Percentiles rank a stretch among this genome's conserved stretches.
phyloP scores from a whole-genome alignment of 176 grass and related monocot species.

The Poa pratensis region DNA sequence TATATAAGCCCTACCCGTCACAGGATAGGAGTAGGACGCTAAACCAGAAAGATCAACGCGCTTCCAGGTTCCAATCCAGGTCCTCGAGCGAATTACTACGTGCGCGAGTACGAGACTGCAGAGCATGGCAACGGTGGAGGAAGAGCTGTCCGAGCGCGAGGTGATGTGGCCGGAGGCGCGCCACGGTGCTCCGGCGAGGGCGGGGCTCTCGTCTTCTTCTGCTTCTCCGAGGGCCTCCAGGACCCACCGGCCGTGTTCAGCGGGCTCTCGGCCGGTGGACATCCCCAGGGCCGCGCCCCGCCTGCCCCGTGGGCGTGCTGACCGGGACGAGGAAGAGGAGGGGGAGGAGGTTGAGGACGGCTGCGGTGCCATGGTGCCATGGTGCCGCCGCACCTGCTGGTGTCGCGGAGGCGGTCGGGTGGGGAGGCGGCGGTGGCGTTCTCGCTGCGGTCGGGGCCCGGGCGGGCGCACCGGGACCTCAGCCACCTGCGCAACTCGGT shows the following conservation, averaged over 20 bases:
- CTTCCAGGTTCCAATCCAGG: not conserved
- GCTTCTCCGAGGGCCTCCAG: not conserved
- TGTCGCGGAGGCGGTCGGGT: constrained; percentile 45
- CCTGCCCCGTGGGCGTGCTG: not conserved
- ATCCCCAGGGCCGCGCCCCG: constrained; percentile 35
- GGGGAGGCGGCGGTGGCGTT: constrained; percentile 48
- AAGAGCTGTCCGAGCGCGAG: constrained; percentile 63
- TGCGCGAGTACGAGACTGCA: not conserved
- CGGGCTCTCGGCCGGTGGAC: constrained; percentile 42
- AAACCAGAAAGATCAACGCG: constrained; percentile 18
- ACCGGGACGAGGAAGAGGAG: not conserved
- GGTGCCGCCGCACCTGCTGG: constrained; percentile 74
- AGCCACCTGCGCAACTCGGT: constrained; percentile 64
- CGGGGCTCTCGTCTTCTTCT: not conserved
- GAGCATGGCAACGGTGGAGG: constrained; percentile 48
- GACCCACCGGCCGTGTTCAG: not conserved
- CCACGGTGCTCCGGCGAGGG: not conserved
- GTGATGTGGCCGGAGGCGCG: constrained; percentile 66
- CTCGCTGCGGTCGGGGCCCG: constrained; percentile 64
- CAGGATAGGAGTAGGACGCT: constrained; percentile 6
- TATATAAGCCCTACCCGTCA: constrained; percentile 8
- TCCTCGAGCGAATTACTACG: not conserved
- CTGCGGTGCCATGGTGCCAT: constrained; percentile 30
- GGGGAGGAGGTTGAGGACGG: not conserved
- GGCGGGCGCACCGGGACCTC: constrained; percentile 72